Percentiles rank a stretch among this genome's conserved stretches.
phyloP scores from a whole-genome alignment of 495 filamentous ascomycete species.

The Tuber brumale region DNA sequence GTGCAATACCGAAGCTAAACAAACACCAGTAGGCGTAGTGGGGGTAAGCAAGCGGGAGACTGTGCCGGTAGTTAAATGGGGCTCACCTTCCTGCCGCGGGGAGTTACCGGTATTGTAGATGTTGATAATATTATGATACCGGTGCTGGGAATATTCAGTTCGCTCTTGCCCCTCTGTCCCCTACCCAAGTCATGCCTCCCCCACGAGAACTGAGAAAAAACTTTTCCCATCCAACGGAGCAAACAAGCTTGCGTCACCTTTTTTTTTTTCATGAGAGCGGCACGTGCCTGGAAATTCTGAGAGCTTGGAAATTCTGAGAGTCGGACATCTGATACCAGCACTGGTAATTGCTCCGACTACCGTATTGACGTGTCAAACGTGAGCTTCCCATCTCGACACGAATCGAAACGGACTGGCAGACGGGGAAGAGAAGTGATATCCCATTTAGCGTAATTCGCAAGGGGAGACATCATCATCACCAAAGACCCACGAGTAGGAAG shows the following conservation, averaged over 20 bases:
- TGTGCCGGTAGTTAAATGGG: background rate
- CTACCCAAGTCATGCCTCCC: background rate
- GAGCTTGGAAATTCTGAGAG: background rate
- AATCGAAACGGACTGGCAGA: background rate
- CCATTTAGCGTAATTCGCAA: background rate
- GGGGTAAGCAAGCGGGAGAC: background rate
- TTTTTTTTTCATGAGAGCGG: background rate
- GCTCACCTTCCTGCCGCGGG: background rate
- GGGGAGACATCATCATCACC: background rate
- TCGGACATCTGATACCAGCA: background rate
- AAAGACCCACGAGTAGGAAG: background rate
- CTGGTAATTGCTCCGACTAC: background rate
- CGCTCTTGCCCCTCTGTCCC: background rate
- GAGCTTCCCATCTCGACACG: background rate
- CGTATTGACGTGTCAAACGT: background rate
- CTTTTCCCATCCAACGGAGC: background rate
- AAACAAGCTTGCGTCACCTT: background rate
- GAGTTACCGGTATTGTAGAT: background rate
- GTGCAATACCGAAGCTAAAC: background rate
- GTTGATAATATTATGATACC: background rate
- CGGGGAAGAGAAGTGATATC: background rate
- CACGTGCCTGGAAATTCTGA: background rate
- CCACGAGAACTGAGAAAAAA: background rate
- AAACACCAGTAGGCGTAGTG: background rate
- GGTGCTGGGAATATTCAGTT: background rate